Conservation (phyloP, 805 yeast genomes). For the Suhomyces faveliae region DNA sequence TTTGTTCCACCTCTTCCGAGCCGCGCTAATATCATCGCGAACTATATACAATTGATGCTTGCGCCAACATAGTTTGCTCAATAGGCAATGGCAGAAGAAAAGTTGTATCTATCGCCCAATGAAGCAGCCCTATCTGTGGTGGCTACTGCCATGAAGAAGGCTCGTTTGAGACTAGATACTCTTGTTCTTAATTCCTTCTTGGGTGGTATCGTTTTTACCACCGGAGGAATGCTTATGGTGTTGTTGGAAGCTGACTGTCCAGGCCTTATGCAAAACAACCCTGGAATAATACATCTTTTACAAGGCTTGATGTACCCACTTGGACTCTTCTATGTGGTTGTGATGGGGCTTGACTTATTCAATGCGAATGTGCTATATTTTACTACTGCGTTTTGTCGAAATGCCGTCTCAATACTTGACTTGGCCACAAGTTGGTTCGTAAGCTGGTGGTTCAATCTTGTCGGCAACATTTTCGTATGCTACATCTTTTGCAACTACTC, state of each 20-base stretch:
- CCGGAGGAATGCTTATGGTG: conserved; percentile 72
- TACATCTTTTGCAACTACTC: conserved; percentile 62
- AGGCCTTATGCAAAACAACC: conserved; percentile 37
- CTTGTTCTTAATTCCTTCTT: conserved; percentile 61
- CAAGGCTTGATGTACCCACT: conserved; percentile 68
- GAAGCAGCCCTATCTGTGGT: conserved; percentile 83
- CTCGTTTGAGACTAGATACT: conserved; percentile 61
- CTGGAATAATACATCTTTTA: conserved; percentile 52
- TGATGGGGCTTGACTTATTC: conserved; percentile 73
- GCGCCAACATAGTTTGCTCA: neutral
- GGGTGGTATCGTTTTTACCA: conserved; percentile 67
- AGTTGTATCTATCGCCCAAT: conserved; percentile 64
- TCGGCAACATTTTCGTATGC: conserved; percentile 61
- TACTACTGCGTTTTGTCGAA: conserved; percentile 63
- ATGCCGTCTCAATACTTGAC: conserved; percentile 68
- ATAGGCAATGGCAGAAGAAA: conserved; percentile 22
- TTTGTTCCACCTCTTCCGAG: neutral
- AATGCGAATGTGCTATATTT: conserved; percentile 74
- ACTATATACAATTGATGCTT: neutral
- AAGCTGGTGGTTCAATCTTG: conserved; percentile 67
- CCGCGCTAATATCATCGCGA: neutral
- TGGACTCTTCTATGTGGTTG: conserved; percentile 72
- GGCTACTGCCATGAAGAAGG: conserved; percentile 82
- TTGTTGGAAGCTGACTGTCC: conserved; percentile 54
- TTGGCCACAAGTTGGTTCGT: conserved; percentile 62